Percentiles rank a stretch among this genome's conserved stretches.
phyloP scores from a whole-genome alignment of 257 asterid genomes.

The Solanum ossicruentum region DNA sequence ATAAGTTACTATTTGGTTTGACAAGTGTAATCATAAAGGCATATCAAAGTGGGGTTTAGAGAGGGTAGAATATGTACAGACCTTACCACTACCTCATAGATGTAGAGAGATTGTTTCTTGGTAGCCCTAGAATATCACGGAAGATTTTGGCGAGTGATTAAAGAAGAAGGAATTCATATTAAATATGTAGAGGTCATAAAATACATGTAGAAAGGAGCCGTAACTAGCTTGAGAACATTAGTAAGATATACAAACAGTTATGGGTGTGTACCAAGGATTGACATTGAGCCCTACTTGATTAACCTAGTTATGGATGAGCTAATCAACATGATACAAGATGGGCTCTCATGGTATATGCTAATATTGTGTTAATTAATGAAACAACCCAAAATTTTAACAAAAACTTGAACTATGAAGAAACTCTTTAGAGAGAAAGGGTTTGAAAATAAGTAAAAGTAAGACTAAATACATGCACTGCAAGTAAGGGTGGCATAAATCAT shows the following conservation, averaged over 20 bases:
- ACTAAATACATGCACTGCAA: too few species aligned
- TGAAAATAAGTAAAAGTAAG: too few species aligned
- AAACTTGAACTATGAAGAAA: background rate
- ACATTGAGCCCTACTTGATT: background rate
- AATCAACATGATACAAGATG: background rate
- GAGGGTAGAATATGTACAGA: too few species aligned
- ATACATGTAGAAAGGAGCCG: too few species aligned
- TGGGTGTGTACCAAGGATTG: background rate
- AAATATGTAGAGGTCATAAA: background rate
- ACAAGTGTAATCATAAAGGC: too few species aligned
- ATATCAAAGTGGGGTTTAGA: too few species aligned
- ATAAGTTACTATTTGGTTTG: too few species aligned
- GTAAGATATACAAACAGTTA: background rate
- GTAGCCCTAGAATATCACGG: background rate
- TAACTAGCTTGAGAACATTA: background rate
- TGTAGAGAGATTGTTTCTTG: too few species aligned
- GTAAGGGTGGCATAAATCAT: too few species aligned
- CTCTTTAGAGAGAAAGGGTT: background rate
- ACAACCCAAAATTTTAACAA: background rate
- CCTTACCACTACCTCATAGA: fast-evolving
- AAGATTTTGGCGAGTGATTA: background rate
- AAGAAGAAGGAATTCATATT: background rate
- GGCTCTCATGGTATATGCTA: background rate
- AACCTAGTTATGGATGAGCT: background rate
- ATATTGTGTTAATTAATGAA: background rate